Conservation (phyloP, 306 rosid species). For the Cucurbita pepo region DNA sequence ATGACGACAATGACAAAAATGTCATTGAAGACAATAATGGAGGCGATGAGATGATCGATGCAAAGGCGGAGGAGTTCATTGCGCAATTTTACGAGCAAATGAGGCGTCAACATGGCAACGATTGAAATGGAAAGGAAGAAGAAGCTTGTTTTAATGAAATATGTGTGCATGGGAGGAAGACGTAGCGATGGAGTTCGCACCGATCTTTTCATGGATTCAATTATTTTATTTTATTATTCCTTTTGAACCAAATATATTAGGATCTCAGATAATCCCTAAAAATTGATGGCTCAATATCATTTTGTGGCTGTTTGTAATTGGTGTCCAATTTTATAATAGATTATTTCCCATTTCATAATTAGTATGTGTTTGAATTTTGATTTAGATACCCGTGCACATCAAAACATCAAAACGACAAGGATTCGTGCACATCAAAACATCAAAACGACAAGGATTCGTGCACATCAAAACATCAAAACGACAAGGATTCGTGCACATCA, state of each 20-base stretch:
- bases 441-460: no score
- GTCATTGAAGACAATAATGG: not conserved
- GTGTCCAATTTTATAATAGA: not conserved
- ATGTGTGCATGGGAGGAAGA: not conserved
- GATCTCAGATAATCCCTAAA: not conserved
- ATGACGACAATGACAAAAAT: not conserved
- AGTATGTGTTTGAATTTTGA: no score
- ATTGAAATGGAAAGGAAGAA: slow-evolving; percentile 1
- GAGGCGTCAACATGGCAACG: slow-evolving; percentile 33
- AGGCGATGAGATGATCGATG: slow-evolving; percentile 48
- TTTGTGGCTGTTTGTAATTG: not conserved
- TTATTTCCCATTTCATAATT: no score
- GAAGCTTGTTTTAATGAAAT: not conserved
- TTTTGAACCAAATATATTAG: not conserved
- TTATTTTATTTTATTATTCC: not conserved
- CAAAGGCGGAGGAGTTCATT: slow-evolving; percentile 65
- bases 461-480: no score
- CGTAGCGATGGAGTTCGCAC: not conserved
- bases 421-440: no score
- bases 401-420: no score
- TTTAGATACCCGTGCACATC: no score
- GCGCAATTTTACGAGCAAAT: slow-evolving; percentile 54
- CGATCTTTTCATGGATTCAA: not conserved
- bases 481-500: no score
- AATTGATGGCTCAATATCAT: not conserved